Evolutionary conservation across 192 early-diverging fungal genomes (phyloP).

Genomic region (Rhizophlyctis rosea): DNA sequence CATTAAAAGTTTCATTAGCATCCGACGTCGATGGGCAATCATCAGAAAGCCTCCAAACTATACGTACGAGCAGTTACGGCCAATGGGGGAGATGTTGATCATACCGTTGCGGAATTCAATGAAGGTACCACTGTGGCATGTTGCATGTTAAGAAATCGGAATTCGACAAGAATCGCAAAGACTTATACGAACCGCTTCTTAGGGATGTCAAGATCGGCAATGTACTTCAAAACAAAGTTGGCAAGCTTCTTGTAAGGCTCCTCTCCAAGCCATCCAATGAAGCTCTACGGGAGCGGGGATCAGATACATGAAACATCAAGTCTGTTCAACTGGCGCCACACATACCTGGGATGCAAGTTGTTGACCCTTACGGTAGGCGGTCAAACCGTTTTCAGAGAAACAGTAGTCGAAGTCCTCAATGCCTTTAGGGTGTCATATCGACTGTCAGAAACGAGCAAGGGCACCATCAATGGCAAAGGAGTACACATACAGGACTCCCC

Average conservation of each 20-base stretch:
- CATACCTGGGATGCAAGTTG: constrained; percentile 65
- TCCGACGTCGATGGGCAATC: constrained; percentile 8
- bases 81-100: constrained; percentile 98
- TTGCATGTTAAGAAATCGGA: background rate
- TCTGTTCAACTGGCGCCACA: background rate
- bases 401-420: constrained; percentile 88
- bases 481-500: constrained; percentile 65
- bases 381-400: constrained; percentile 97
- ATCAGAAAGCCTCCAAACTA: background rate
- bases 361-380: constrained; percentile 78
- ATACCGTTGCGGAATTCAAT: constrained; percentile 98
- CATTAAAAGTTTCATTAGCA: constrained; percentile 14
- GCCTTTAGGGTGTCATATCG: constrained; percentile 38
- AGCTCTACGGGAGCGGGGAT: constrained; percentile 63
- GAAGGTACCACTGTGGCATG: constrained; percentile 77
- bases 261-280: constrained; percentile 88
- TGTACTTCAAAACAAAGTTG: constrained; percentile 91
- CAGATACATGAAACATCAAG: constrained; percentile 1
- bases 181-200: constrained; percentile 71
- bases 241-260: constrained; percentile 86
- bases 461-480: background rate
- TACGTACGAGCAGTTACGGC: constrained; percentile 83
- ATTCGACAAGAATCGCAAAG: background rate
- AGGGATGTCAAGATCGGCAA: constrained; percentile 91
- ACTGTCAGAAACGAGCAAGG: background rate